Conservation (phyloP, 164 flowering plant genomes). For the Taxillus chinensis region DNA sequence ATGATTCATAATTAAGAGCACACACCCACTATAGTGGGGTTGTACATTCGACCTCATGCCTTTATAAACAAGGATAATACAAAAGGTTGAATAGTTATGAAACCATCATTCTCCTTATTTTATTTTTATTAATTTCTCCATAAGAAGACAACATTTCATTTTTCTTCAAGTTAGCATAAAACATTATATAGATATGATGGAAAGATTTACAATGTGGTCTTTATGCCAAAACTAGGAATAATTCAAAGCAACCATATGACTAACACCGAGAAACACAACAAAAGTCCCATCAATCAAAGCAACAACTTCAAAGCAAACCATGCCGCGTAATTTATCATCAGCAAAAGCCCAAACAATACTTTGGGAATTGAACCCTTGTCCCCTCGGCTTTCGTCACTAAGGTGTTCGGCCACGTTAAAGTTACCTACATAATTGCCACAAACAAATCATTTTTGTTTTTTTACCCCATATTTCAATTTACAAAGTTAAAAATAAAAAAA, state of each 20-base stretch:
- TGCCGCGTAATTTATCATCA: conserved; percentile 13
- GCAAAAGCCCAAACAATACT: conserved; percentile 6
- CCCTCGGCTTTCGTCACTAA: conserved; percentile 22
- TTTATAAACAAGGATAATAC: no score
- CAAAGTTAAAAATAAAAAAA: neutral
- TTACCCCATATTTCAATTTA: neutral
- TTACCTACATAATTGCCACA: conserved; percentile 33
- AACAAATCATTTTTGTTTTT: neutral
- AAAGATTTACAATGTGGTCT: no score
- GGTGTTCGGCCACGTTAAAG: conserved; percentile 61
- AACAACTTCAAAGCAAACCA: neutral
- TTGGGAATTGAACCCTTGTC: neutral
- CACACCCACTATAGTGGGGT: no score
- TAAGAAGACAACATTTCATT: no score
- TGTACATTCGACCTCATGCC: no score
- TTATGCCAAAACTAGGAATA: no score
- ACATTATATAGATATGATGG: no score
- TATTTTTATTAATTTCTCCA: no score
- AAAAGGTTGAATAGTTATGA: no score
- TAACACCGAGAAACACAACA: neutral
- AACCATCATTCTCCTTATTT: no score
- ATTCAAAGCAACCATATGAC: neutral
- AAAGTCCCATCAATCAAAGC: neutral
- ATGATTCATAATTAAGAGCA: no score
- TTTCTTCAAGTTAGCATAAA: no score